Evolutionary conservation across 768 basidiomycete species (phyloP).

Genomic region (Pleurotus citrinopileatus): DNA sequence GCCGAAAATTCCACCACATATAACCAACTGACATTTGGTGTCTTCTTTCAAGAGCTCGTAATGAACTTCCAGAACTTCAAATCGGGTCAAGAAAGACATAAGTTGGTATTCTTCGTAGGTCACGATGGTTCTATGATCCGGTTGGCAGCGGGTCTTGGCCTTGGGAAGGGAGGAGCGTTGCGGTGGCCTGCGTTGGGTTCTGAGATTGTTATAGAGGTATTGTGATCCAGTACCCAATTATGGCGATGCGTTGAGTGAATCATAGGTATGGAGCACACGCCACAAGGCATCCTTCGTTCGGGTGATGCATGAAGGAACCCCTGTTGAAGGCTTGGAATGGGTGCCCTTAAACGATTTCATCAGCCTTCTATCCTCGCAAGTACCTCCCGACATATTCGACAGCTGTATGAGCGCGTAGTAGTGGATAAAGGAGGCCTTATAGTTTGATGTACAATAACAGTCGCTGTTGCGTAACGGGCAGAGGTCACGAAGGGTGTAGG

Average conservation of each 20-base stretch:
- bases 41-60: slow-evolving; percentile 16
- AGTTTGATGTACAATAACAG: not conserved
- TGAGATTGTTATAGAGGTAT: slow-evolving; percentile 17
- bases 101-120: slow-evolving; percentile 14
- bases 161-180: slow-evolving; percentile 10
- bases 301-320: slow-evolving; percentile 15
- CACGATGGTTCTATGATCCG: slow-evolving; percentile 17
- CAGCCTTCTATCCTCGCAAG: slow-evolving; percentile 10
- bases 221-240: not conserved
- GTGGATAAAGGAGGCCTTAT: no score
- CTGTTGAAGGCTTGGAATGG: slow-evolving; percentile 12
- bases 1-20: slow-evolving; percentile 13
- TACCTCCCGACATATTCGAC: slow-evolving; percentile 12
- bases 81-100: slow-evolving; percentile 9
- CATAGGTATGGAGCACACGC: slow-evolving; percentile 12
- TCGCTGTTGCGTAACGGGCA: not conserved
- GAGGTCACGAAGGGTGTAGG: slow-evolving; percentile 32
- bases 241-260: not conserved
- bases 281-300: slow-evolving; percentile 9
- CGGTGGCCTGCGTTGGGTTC: slow-evolving; percentile 16
- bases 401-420: slow-evolving; percentile 4
- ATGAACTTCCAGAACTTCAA: slow-evolving; percentile 15
- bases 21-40: slow-evolving; percentile 15
- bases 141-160: slow-evolving; percentile 13
- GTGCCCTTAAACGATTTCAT: slow-evolving; percentile 13